phyloP scores from a whole-genome alignment of 352 stramenopile genomes.

The Globisporangium paroecandrum region DNA sequence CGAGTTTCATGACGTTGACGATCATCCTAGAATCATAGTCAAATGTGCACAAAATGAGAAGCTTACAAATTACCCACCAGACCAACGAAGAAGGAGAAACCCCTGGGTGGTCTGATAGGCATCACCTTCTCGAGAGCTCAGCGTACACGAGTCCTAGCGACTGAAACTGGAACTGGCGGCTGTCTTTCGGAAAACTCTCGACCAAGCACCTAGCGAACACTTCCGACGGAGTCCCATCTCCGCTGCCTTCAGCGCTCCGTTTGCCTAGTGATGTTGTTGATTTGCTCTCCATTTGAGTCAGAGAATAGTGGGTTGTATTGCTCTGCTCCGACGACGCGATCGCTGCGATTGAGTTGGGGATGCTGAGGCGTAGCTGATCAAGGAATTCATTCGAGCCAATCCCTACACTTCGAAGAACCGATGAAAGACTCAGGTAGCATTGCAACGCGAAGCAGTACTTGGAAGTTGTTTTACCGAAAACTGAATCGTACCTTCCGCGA shows the following conservation, averaged over 20 bases:
- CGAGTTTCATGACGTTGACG: constrained; percentile 31
- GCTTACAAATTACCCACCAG: too few species aligned
- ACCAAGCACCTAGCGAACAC: constrained; percentile 16
- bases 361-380: constrained; percentile 20
- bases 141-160: constrained; percentile 21
- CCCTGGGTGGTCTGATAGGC: not conserved
- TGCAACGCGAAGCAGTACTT: not conserved
- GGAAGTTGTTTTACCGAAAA: not conserved
- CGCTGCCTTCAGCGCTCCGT: not conserved
- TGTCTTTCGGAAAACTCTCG: not conserved
- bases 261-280: not conserved
- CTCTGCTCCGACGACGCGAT: not conserved
- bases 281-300: not conserved
- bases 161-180: not conserved
- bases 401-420: not conserved
- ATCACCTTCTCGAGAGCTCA: constrained; percentile 24
- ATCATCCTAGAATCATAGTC: not conserved
- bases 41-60: too few species aligned
- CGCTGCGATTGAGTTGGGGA: not conserved
- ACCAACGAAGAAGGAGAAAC: too few species aligned
- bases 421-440: not conserved
- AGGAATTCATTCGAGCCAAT: constrained; percentile 21
- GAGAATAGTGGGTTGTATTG: not conserved
- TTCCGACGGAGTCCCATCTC: constrained; percentile 10
- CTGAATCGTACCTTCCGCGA: not conserved